Evolutionary conservation across 2,329 filamentous ascomycete genomes (phyloP).

Genomic region (Ambrosiella xylebori): DNA sequence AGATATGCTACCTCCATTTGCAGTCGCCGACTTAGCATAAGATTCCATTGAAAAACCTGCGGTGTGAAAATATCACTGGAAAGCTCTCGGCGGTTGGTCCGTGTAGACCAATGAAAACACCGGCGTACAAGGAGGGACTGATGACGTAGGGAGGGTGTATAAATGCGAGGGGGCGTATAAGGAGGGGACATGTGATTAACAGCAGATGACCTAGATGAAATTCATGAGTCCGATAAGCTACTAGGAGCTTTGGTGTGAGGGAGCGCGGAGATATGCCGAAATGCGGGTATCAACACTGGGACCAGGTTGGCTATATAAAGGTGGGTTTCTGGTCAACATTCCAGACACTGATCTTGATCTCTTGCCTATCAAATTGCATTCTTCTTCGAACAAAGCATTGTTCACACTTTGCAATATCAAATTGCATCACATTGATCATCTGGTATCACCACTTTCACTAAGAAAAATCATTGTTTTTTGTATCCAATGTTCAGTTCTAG

Average conservation of each 20-base stretch:
- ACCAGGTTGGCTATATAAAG: background rate
- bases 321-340: background rate
- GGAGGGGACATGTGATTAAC: background rate
- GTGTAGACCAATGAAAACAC: too few species aligned
- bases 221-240: background rate
- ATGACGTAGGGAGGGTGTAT: too few species aligned
- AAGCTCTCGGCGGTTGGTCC: too few species aligned
- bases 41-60: too few species aligned
- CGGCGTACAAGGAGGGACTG: too few species aligned
- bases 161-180: too few species aligned
- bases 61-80: too few species aligned
- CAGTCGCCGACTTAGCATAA: too few species aligned
- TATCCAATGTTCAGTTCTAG: background rate
- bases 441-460: conserved; percentile 6
- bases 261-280: background rate
- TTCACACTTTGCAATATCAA: conserved; percentile 1
- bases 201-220: background rate
- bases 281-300: too few species aligned
- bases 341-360: background rate
- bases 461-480: background rate
- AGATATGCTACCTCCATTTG: too few species aligned
- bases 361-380: background rate
- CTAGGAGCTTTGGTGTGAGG: background rate
- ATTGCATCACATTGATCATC: conserved; percentile 6
- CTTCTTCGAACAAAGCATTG: background rate